Evolutionary conservation across 441 rosid genomes (phyloP).

Genomic region (Cnidoscolus chayamansa): DNA sequence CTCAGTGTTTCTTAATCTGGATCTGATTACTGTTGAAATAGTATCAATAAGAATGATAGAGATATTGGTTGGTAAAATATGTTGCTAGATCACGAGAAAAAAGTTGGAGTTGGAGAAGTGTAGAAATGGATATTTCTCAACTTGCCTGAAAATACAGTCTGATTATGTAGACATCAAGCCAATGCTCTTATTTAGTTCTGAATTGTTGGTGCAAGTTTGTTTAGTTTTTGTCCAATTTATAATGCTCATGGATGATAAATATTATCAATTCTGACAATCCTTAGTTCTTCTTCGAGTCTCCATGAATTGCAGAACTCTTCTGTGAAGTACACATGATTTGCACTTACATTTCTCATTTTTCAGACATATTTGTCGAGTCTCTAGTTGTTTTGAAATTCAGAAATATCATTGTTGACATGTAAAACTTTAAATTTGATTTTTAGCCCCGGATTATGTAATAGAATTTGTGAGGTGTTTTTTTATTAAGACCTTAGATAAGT

Average conservation of each 20-base stretch:
- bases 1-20: neutral
- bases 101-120: neutral
- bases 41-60: neutral
- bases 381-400: neutral
- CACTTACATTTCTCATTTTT: neutral
- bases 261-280: neutral
- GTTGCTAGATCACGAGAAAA: neutral
- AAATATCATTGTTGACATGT: neutral
- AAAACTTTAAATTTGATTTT: neutral
- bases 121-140: neutral
- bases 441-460: neutral
- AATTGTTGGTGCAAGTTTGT: neutral
- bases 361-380: neutral
- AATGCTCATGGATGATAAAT: neutral
- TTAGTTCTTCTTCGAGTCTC: neutral
- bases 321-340: neutral
- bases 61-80: neutral
- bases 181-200: neutral
- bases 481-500: neutral
- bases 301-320: neutral
- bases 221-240: neutral
- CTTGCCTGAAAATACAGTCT: neutral
- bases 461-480: neutral
- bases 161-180: neutral
- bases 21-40: neutral